Percentiles rank a stretch among this genome's conserved stretches.
Evolutionary conservation across 176 grass and related monocot species (phyloP).

Genomic region (Eragrostis nindensis): DNA sequence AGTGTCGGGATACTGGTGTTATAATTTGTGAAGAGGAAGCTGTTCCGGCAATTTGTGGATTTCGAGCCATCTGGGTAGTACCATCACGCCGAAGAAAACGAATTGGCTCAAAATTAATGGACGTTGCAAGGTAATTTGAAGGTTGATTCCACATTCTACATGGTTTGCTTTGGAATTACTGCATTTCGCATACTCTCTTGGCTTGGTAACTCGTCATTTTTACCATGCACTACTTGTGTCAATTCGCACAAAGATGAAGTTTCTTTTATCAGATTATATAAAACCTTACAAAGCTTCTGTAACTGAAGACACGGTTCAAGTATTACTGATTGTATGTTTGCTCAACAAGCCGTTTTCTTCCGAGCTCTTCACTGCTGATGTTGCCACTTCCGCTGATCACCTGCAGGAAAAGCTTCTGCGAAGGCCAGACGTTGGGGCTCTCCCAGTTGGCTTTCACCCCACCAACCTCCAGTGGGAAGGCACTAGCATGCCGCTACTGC

Average conservation of each 20-base stretch:
- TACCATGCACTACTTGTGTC: not conserved
- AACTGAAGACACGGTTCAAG: constrained; percentile 1
- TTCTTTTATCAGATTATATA: not conserved
- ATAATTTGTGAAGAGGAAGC: constrained; percentile 70
- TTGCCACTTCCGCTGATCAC: not conserved
- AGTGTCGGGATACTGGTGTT: constrained; percentile 56
- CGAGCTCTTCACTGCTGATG: not conserved
- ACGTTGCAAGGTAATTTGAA: constrained; percentile 63
- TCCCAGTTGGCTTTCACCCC: constrained; percentile 77
- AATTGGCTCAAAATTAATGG: constrained; percentile 71
- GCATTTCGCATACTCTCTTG: not conserved
- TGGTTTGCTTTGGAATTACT: not conserved
- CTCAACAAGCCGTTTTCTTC: not conserved
- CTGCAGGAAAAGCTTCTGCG: constrained; percentile 63
- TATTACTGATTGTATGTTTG: not conserved
- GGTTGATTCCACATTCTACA: not conserved
- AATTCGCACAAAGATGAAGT: not conserved
- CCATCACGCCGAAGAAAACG: constrained; percentile 69
- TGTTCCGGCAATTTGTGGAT: constrained; percentile 67
- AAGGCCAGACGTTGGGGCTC: constrained; percentile 37
- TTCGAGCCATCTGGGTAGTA: constrained; percentile 89
- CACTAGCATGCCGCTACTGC: constrained; percentile 63
- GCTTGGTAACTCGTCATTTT: not conserved
- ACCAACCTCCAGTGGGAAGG: constrained; percentile 71
- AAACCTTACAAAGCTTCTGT: not conserved